Evolutionary conservation across 257 asterid species (phyloP).

Genomic region (Datura wrightii): DNA sequence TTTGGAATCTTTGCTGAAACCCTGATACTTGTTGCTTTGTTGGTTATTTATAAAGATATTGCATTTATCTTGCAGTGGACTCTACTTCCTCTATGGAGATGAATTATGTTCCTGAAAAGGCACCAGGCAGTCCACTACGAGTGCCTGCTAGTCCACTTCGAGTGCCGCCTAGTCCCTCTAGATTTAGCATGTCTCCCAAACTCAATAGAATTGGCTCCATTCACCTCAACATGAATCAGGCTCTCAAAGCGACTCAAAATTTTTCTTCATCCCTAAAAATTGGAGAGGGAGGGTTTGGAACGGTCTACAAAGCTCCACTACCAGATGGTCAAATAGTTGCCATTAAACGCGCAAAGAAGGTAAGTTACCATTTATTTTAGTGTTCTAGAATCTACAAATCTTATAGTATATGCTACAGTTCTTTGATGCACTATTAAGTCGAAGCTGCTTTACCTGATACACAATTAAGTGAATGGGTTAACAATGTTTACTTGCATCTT

Average conservation of each 20-base stretch:
- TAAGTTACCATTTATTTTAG: constrained; percentile 35
- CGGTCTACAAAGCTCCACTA: constrained; percentile 85
- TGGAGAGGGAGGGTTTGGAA: constrained; percentile 98
- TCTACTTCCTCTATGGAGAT: constrained; percentile 64
- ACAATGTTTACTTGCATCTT: neutral
- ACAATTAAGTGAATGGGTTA: neutral
- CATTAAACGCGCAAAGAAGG: constrained; percentile 97
- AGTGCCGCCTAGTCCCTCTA: constrained; percentile 92
- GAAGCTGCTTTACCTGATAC: neutral
- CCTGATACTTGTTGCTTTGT: neutral
- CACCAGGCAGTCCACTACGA: constrained; percentile 75
- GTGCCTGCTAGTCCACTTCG: constrained; percentile 77
- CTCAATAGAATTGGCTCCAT: constrained; percentile 84
- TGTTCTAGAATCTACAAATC: constrained; percentile 20
- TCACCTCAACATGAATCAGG: constrained; percentile 80
- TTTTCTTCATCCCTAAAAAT: constrained; percentile 67
- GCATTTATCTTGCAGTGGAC: constrained; percentile 59
- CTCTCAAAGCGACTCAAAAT: constrained; percentile 70
- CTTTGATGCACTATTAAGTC: neutral
- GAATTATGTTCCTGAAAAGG: constrained; percentile 57
- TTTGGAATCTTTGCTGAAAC: neutral
- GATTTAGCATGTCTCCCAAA: constrained; percentile 91
- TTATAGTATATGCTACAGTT: constrained; percentile 37
- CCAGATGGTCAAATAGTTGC: constrained; percentile 86
- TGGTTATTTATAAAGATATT: constrained; percentile 13